These are phyloP conservation scores for Mortierella sp. DNA, from an alignment of 371 early-diverging fungal species.

Conservation along the genomic window DNA sequence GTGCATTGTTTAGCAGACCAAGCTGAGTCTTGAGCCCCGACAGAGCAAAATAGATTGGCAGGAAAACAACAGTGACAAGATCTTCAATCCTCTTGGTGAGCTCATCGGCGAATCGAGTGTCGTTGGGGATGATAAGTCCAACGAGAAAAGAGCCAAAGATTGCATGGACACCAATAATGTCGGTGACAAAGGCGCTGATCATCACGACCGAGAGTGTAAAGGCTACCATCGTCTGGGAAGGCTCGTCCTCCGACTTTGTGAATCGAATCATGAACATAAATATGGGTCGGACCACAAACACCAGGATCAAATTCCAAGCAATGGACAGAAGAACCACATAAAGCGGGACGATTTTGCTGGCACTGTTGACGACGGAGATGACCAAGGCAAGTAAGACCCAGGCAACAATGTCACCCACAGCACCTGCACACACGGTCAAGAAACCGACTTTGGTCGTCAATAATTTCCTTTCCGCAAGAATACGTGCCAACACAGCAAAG, in stretches of 20 bases:
- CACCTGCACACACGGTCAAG: slow-evolving; percentile 81
- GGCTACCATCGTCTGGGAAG: slow-evolving; percentile 67
- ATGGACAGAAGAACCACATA: slow-evolving; percentile 69
- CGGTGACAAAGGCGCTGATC: slow-evolving; percentile 77
- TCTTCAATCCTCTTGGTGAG: slow-evolving; percentile 92
- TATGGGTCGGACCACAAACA: slow-evolving; percentile 63
- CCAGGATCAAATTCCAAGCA: slow-evolving; percentile 63
- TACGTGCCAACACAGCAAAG: slow-evolving; percentile 91
- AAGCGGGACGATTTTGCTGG: slow-evolving; percentile 65
- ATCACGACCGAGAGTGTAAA: slow-evolving; percentile 66
- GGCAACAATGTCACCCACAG: slow-evolving; percentile 84
- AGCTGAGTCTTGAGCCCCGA: slow-evolving; percentile 89
- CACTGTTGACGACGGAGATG: slow-evolving; percentile 73
- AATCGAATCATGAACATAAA: slow-evolving; percentile 56
- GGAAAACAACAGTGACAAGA: slow-evolving; percentile 79
- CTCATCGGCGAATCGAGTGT: slow-evolving; percentile 80
- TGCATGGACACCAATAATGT: slow-evolving; percentile 84
- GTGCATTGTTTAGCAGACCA: slow-evolving; percentile 70
- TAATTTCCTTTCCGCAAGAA: slow-evolving; percentile 83
- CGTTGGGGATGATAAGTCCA: slow-evolving; percentile 86
- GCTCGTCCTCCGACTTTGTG: slow-evolving; percentile 60
- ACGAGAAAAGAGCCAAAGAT: slow-evolving; percentile 91
- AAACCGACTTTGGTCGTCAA: slow-evolving; percentile 78
- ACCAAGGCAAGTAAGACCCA: slow-evolving; percentile 86
- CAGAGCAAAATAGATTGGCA: slow-evolving; percentile 89